Conservation (phyloP, 176 grass and related monocot genomes). For the Oryza brachyantha region DNA sequence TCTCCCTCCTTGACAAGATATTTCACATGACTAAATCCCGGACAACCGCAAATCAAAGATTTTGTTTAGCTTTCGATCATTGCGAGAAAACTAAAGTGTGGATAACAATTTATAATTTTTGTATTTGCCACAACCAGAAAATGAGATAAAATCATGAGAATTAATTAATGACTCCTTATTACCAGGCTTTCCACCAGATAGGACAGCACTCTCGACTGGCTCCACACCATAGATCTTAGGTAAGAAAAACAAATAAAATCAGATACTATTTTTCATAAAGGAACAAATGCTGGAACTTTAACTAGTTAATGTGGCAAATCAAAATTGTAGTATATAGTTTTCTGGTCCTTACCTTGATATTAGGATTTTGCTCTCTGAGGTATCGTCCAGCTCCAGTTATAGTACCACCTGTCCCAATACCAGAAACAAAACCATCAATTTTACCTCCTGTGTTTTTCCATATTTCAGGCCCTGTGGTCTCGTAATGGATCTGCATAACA, state of each 20-base stretch:
- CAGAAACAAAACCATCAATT: constrained; percentile 72
- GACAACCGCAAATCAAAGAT: neutral
- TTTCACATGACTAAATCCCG: constrained; percentile 6
- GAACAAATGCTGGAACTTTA: neutral
- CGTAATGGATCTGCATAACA: constrained; percentile 73
- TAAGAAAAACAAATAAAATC: constrained; percentile 25
- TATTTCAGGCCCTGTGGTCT: constrained; percentile 94
- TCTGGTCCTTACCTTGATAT: constrained; percentile 54
- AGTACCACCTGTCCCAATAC: constrained; percentile 93
- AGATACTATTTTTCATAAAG: constrained; percentile 17
- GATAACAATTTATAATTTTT: neutral
- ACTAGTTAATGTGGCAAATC: neutral
- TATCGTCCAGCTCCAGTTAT: constrained; percentile 68
- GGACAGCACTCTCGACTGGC: constrained; percentile 76
- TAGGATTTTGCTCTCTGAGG: constrained; percentile 71
- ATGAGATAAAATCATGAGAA: neutral
- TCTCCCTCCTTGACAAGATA: neutral
- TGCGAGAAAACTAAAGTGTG: neutral
- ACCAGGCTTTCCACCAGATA: constrained; percentile 90
- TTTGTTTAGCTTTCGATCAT: neutral
- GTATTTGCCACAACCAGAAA: neutral
- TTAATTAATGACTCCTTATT: constrained; percentile 9
- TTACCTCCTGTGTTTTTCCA: constrained; percentile 75
- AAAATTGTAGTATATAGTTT: neutral
- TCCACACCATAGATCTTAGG: constrained; percentile 82